Evolutionary conservation across 495 filamentous ascomycete species (phyloP).

Genomic region (Xylaria curta): DNA sequence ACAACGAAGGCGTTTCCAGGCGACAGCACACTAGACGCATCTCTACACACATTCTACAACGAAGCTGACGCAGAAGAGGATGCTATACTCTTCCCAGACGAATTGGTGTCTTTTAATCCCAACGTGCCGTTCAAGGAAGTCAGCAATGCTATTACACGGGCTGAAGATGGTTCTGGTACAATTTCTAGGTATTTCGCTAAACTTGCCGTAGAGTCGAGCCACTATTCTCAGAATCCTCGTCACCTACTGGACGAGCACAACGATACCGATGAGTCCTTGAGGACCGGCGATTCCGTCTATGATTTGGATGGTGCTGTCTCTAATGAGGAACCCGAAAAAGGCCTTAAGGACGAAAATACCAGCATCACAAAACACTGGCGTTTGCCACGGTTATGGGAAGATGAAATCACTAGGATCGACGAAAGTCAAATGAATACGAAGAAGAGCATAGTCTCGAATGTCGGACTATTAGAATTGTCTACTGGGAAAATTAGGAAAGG

Average conservation of each 20-base stretch:
- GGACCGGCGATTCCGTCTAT: neutral
- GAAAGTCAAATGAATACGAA: constrained; percentile 26
- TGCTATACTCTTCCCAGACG: constrained; percentile 53
- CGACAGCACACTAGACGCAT: constrained; percentile 23
- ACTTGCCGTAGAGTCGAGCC: constrained; percentile 22
- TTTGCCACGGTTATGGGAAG: constrained; percentile 30
- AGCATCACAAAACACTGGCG: constrained; percentile 21
- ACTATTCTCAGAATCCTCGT: neutral
- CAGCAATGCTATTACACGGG: constrained; percentile 44
- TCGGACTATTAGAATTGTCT: constrained; percentile 25
- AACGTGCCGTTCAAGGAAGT: constrained; percentile 47
- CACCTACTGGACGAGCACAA: constrained; percentile 15
- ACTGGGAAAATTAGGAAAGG: constrained; percentile 42
- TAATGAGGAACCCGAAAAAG: neutral
- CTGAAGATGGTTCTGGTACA: constrained; percentile 38
- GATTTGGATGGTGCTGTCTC: neutral
- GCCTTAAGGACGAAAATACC: constrained; percentile 4
- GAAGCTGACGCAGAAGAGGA: constrained; percentile 56
- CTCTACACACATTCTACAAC: constrained; percentile 47
- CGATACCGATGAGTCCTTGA: neutral
- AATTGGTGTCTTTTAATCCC: constrained; percentile 32
- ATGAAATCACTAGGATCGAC: constrained; percentile 29
- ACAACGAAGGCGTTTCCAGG: constrained; percentile 26
- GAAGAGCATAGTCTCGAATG: constrained; percentile 25
- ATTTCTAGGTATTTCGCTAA: constrained; percentile 36